These are phyloP conservation scores for Tagetes erecta DNA, from an alignment of 129 eudicot genomes.

Conservation along the genomic window DNA sequence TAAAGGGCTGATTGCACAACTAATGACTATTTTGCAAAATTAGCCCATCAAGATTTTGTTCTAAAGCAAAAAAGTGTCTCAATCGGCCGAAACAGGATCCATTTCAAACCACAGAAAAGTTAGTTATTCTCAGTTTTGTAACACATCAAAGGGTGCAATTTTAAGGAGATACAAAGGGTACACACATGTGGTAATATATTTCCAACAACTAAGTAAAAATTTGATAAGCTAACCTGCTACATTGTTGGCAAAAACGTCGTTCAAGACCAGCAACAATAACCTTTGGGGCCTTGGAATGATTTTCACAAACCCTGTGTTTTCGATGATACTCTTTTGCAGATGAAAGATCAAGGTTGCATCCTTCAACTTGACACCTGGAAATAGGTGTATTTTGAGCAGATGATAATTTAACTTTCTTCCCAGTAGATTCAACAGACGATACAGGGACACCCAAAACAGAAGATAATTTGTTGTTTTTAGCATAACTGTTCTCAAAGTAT, in stretches of 20 bases:
- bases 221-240: slow-evolving; percentile 65
- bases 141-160: not conserved
- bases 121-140: slow-evolving; percentile 1
- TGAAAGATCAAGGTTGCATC: slow-evolving; percentile 79
- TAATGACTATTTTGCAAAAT: not conserved
- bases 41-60: not conserved
- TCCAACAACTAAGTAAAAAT: not conserved
- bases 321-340: slow-evolving; percentile 78
- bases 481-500: slow-evolving; percentile 61
- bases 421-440: slow-evolving; percentile 35
- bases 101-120: not conserved
- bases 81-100: not conserved
- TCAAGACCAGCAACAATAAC: slow-evolving; percentile 65
- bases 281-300: slow-evolving; percentile 66
- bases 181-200: not conserved
- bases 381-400: slow-evolving; percentile 34
- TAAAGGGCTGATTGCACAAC: not conserved
- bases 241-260: slow-evolving; percentile 90
- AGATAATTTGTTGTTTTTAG: slow-evolving; percentile 40
- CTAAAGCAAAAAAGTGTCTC: not conserved
- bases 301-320: slow-evolving; percentile 77
- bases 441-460: slow-evolving; percentile 39
- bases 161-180: not conserved
- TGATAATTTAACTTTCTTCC: slow-evolving; percentile 58
- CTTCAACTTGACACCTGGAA: slow-evolving; percentile 76